These are phyloP conservation scores for Agaricales sp. DNA, from an alignment of 1,284 basidiomycete species.

Conservation along the genomic window DNA sequence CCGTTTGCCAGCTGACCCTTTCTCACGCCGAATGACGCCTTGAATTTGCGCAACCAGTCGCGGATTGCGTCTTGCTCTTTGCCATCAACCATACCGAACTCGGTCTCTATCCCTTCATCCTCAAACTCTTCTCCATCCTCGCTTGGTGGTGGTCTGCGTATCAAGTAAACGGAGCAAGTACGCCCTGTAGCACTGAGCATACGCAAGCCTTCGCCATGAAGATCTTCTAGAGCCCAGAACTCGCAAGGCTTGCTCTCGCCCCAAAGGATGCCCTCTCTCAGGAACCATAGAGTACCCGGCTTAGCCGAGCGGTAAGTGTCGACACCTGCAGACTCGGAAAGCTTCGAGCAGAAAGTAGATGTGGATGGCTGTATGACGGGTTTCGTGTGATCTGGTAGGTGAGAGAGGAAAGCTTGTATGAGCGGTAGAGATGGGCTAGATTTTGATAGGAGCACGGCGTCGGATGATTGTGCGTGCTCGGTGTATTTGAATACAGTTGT, in stretches of 20 bases:
- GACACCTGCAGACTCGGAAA: constrained; percentile 35
- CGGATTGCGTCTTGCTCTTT: constrained; percentile 55
- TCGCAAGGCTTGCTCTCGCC: constrained; percentile 65
- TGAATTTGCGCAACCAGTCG: constrained; percentile 42
- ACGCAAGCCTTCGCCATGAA: constrained; percentile 46
- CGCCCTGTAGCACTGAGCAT: constrained; percentile 56
- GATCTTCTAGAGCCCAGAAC: constrained; percentile 58
- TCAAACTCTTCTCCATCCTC: constrained; percentile 19
- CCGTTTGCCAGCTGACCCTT: not conserved
- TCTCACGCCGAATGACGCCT: not conserved
- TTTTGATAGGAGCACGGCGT: constrained; percentile 27
- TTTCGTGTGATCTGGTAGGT: constrained; percentile 23
- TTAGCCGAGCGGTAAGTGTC: constrained; percentile 64
- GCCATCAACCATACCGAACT: constrained; percentile 62
- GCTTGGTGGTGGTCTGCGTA: constrained; percentile 24
- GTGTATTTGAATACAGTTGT: constrained; percentile 29
- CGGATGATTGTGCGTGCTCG: constrained; percentile 20
- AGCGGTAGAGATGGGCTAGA: constrained; percentile 37
- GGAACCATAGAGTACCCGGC: constrained; percentile 62
- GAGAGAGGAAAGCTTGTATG: constrained; percentile 41
- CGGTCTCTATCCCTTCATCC: constrained; percentile 30
- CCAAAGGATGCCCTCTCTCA: constrained; percentile 55
- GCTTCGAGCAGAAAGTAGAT: constrained; percentile 26
- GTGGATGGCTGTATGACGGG: constrained; percentile 39
- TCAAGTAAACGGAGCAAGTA: constrained; percentile 52